phyloP scores from a whole-genome alignment of 768 basidiomycete genomes.

The Mycena latifolia region DNA sequence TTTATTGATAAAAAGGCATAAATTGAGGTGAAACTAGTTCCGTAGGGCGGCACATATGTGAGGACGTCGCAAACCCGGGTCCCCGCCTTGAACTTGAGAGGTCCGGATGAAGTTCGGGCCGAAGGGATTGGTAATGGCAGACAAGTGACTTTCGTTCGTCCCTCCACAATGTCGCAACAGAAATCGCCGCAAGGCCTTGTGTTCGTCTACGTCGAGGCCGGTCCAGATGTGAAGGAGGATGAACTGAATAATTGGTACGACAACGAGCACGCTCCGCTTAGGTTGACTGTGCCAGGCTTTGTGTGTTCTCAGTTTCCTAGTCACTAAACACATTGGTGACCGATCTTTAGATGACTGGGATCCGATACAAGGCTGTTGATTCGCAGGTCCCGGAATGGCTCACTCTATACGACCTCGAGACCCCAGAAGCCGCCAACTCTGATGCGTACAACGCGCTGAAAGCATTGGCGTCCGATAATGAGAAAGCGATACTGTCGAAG shows the following conservation, averaged over 20 bases:
- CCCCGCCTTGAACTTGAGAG: no score
- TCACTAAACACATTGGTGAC: neutral
- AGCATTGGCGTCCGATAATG: slow-evolving; percentile 41
- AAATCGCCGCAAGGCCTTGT: slow-evolving; percentile 20
- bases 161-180: slow-evolving; percentile 10
- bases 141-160: neutral
- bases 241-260: slow-evolving; percentile 55
- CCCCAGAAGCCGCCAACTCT: slow-evolving; percentile 38
- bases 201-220: slow-evolving; percentile 44
- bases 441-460: slow-evolving; percentile 44
- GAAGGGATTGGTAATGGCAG: no score
- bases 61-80: no score
- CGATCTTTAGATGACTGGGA: slow-evolving; percentile 34
- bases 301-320: slow-evolving; percentile 1
- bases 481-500: slow-evolving; percentile 40
- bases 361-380: slow-evolving; percentile 50
- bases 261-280: slow-evolving; percentile 48
- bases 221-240: slow-evolving; percentile 42
- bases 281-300: slow-evolving; percentile 48
- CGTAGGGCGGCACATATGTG: no score
- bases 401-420: slow-evolving; percentile 45
- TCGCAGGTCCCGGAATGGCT: slow-evolving; percentile 41
- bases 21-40: no score
- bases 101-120: no score
- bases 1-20: no score